A percentile compares a stretch with the other conserved stretches of the same genome.
Conservation (phyloP, 1,139 yeast genomes). For the Kodamaea plutei region DNA sequence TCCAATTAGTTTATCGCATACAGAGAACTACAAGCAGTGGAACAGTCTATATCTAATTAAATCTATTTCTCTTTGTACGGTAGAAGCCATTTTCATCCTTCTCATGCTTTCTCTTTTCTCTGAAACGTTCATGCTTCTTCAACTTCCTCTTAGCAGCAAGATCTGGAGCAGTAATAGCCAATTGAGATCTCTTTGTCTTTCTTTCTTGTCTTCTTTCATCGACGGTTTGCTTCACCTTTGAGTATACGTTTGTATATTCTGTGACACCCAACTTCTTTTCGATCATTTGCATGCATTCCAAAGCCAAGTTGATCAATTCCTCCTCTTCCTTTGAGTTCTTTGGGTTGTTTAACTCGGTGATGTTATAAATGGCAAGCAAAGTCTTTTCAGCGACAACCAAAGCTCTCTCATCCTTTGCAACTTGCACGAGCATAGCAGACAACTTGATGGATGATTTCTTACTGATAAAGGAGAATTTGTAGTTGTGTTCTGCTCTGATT, state of each 20-base stretch:
- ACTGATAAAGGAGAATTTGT: constrained; percentile 49
- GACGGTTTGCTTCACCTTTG: constrained; percentile 60
- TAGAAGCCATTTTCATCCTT: constrained; percentile 78
- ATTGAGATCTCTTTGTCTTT: constrained; percentile 67
- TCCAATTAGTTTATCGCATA: too few species aligned
- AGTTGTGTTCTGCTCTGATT: constrained; percentile 58
- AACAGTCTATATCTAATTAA: constrained; percentile 10
- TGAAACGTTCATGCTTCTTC: constrained; percentile 67
- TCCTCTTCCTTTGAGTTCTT: constrained; percentile 36
- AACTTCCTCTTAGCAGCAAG: constrained; percentile 71
- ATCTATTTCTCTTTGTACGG: constrained; percentile 56
- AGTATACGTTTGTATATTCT: constrained; percentile 59
- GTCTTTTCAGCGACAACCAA: constrained; percentile 40
- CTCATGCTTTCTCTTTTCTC: constrained; percentile 72
- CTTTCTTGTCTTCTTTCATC: constrained; percentile 68
- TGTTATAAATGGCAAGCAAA: constrained; percentile 57
- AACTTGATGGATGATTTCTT: constrained; percentile 66
- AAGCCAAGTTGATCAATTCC: constrained; percentile 56
- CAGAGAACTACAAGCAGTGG: too few species aligned
- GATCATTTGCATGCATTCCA: constrained; percentile 66
- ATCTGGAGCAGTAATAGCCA: constrained; percentile 79
- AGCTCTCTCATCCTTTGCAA: constrained; percentile 36
- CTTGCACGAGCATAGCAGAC: constrained; percentile 52
- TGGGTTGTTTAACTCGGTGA: constrained; percentile 42
- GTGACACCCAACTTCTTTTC: constrained; percentile 72